Base-by-base conservation (phyloP, 2,329 filamentous ascomycete species). In the Diaporthe ilicicola region DNA sequence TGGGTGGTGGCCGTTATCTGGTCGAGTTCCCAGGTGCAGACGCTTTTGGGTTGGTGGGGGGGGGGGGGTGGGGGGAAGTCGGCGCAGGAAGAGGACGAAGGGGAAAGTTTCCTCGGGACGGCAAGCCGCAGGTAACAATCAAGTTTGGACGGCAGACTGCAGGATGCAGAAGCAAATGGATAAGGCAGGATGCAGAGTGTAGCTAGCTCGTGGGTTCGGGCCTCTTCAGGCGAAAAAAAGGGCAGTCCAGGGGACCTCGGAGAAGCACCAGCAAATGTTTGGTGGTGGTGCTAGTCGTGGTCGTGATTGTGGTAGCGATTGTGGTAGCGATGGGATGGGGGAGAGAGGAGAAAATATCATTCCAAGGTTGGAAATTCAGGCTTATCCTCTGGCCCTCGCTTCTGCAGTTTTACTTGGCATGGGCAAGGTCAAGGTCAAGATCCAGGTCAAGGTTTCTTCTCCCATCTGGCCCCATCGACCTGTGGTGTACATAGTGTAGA, bases 121-220 rank as follows among this genome's bases (percentile, higher is more conserved):
- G 65, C 42, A 48, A 37, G 53, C 65, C 42, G 39, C 65, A 68
- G 65, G 37, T 50, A 68, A 56, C 53, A 68, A 67, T 39, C 53
- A 56, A 48, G 65, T 39, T 48, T 50, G 44, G 65, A 50, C 50
- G 53, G 53, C 53, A 34, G 55, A 39, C 42, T 12, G 66, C 53
- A 48, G 46, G 44, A 50, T 17, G 59, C 59, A 50, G 29, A 27
- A 55, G 51, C 51, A 54, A 29, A 2, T 48, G 29, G 29, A 37
- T 17, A 55, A 19, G 22, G 37, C 37, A 29, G 22, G 19, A n/a
- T 29, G 24, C 24, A n/a, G 22, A 17, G 34, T n/a, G 32, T 27
- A n/a, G 53, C 34, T 24, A 13, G 53, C 32, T 55, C 19, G 10
- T 37, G 53, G n/a, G 32, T 37, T 24, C 32, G 32, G 53, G 27